Evolutionary conservation across 2,329 filamentous ascomycete genomes (phyloP).

Genomic region (Alternaria metachromatica): DNA sequence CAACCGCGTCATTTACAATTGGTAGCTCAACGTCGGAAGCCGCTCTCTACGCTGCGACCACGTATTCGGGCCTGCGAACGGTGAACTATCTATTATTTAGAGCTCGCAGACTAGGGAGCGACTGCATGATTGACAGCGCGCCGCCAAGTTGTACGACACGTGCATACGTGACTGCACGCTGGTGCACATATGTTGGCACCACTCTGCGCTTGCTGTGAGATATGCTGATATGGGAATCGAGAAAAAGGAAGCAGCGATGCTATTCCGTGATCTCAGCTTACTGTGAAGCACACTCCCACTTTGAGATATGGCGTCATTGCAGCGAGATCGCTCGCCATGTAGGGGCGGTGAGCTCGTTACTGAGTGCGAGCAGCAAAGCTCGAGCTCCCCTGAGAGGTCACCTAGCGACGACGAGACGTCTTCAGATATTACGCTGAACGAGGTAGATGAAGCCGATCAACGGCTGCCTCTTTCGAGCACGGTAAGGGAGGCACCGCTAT

Average conservation of each 20-base stretch:
- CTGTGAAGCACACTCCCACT: not conserved
- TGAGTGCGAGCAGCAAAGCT: conserved; percentile 24
- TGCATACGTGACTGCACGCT: not conserved
- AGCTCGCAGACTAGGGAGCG: conserved; percentile 6
- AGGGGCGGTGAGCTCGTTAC: conserved; percentile 24
- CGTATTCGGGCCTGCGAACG: conserved; percentile 14
- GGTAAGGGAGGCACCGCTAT: not conserved
- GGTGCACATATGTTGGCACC: not conserved
- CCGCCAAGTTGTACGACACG: conserved; percentile 6
- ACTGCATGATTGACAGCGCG: conserved; percentile 5
- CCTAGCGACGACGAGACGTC: conserved; percentile 21
- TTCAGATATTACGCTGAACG: conserved; percentile 22
- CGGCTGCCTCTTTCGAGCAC: conserved; percentile 1
- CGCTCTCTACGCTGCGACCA: conserved; percentile 15
- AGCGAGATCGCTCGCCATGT: conserved; percentile 29
- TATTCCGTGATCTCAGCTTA: not conserved
- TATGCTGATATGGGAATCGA: not conserved
- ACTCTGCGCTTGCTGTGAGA: not conserved
- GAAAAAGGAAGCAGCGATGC: conserved; percentile 5
- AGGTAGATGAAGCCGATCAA: conserved; percentile 8
- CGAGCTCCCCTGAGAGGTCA: conserved; percentile 14
- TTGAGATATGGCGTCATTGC: conserved; percentile 18
- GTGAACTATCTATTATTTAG: conserved; percentile 4
- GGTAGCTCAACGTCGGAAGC: not conserved
- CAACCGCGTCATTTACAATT: not conserved